Base-by-base conservation (phyloP, 2,329 filamentous ascomycete species). In the Phoma sp. region DNA sequence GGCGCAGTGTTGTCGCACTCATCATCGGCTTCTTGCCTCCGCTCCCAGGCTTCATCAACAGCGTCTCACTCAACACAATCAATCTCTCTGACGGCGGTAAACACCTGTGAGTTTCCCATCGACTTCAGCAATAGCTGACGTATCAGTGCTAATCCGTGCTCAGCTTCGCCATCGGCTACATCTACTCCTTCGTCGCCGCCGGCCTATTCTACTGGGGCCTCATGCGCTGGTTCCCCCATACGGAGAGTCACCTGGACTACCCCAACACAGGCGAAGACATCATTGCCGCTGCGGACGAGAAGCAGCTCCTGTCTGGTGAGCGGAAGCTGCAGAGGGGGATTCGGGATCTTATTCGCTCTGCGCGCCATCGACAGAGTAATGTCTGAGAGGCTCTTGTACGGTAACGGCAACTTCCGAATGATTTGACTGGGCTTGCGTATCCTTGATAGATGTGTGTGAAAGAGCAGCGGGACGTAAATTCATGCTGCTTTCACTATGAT, bases 181-280 rank as follows among this genome's bases (percentile, higher is more conserved):
- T 75, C 31, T 75, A 75, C 55, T 74, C 71, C 8, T 75, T 75
- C 59, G 41, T 70, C 53, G 64, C 70, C 13, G 64, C 72, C 6
- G 70, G 71, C 12, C 40, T 75, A 25, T 73, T 75, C 48, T 75
- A 75, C 63, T 74, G 61, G 56, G 48, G 36, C 27, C 69, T 75
- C 57, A 75, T 71, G 50, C 58, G 62, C 7, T 73, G 67, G 47
- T 66, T 67, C 48, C 71, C 72, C n/a, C 86, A 90, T 8, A 90
- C 86, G 76, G 95, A 95, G 80, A 88, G 95, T 48, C 92, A 92
- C 88, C 82, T 96, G 73, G 91, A 96, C 73, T 88, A 90, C 1
- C 85, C 96, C 12, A 79, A 78, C 29, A 81, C 80, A n/a, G 86
- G 88, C 43, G 86, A 88, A 69, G 85, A 85, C 43, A 87, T 75